A percentile compares a stretch with the other conserved stretches of the same genome.
These are phyloP conservation scores for Pseudopithomyces chartarum DNA, from an alignment of 2,329 filamentous ascomycete genomes.

Conservation along the genomic window DNA sequence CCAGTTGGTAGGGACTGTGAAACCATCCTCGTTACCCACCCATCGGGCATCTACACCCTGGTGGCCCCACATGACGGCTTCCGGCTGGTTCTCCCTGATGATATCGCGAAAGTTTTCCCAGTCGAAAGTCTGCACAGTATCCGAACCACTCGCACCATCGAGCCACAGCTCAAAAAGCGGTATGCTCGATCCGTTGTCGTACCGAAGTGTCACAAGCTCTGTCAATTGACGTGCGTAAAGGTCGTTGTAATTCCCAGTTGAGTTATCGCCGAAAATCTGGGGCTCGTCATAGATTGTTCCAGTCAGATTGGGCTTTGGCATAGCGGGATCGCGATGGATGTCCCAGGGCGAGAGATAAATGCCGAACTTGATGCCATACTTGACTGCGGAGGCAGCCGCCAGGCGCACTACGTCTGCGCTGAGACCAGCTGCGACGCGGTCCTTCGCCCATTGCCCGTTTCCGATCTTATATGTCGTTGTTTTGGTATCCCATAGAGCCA, in stretches of 20 bases:
- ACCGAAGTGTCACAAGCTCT: conserved; percentile 14
- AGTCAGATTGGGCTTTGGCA: conserved; percentile 36
- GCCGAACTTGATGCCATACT: conserved; percentile 41
- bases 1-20: conserved; percentile 19
- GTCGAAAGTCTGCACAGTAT: conserved; percentile 21
- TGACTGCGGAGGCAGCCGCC: conserved; percentile 39
- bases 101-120: conserved; percentile 18
- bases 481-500: conserved; percentile 43
- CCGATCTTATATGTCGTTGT: conserved; percentile 42
- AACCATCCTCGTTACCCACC: conserved; percentile 21
- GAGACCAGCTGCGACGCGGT: conserved; percentile 29
- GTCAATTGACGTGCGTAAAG: conserved; percentile 27
- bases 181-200: conserved; percentile 11
- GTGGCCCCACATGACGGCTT: conserved; percentile 21
- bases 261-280: conserved; percentile 42
- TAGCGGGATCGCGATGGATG: conserved; percentile 44
- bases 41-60: conserved; percentile 22
- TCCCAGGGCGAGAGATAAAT: conserved; percentile 46
- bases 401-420: conserved; percentile 39
- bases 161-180: conserved; percentile 21
- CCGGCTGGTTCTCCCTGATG: conserved; percentile 16
- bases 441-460: conserved; percentile 36
- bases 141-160: conserved; percentile 18
- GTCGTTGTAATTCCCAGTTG: conserved; percentile 40
- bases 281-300: conserved; percentile 43